Evolutionary conservation across 2,329 filamentous ascomycete genomes (phyloP), one percentile per base, ranked within the genome.

Genomic region (Teratosphaeria destructans): DNA sequence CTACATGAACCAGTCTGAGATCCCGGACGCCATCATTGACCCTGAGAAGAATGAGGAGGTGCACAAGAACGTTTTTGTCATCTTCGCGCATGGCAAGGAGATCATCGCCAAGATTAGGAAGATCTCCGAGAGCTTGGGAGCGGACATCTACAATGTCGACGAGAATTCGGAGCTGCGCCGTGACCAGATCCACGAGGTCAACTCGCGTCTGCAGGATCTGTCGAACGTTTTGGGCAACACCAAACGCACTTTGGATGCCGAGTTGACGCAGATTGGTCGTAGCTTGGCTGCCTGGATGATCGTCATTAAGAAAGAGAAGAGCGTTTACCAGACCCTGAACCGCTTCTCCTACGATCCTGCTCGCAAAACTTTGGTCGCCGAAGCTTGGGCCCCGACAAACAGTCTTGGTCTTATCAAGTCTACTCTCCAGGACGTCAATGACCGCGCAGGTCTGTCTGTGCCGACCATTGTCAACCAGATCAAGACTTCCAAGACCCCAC

Each of bases 1-100:
- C 64, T 99, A 97, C 82, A 99, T 99, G 94, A 99, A 99, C 77
- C 95, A 99, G 79, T 93, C 93, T 49, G 94, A 99, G 80, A 99
- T 99, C 63, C 87, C 91, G 7, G 93, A 99, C 74, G 85, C 90
- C 43, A 87, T 99, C 67, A 82, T 96, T 73, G 90, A 99, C 74
- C 93, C 94, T 16, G 83, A 88, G 72, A 96, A 85, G 78, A 96
- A 97, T 73, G 93, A 97, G 77, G 82, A 89, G 64, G 82, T 95
- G 68, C 85, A 88, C 79, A 99, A 99, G 85, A 99, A 96, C 68
- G 94, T 99, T 59, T 99, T 99, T 71, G 93, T 99, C 71, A 99
- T 99, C 75, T 99, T 99, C 69, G 94, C 94, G 12, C 94, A 99
- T 71, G 94, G 94, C 72, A 96, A 96, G 77, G 93, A 97, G 76